These are phyloP conservation scores for Umbelopsis sp. DNA, from an alignment of 192 early-diverging fungal species.

Conservation along the genomic window DNA sequence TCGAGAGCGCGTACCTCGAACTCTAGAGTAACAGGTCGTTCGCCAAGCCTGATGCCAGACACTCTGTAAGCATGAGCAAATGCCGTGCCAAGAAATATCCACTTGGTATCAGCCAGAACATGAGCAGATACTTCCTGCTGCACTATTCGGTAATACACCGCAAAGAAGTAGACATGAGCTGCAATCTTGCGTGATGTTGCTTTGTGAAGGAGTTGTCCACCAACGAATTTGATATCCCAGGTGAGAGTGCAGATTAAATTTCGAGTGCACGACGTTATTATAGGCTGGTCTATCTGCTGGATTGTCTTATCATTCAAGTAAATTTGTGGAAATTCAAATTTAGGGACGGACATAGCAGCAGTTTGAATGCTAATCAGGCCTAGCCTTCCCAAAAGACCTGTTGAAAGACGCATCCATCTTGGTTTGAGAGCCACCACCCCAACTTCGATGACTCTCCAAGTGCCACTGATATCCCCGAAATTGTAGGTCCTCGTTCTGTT, in stretches of 20 bases:
- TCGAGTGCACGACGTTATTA: background rate
- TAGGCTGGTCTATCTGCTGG: background rate
- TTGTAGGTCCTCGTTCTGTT: background rate
- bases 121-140: background rate
- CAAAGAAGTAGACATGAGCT: conserved; percentile 6
- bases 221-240: conserved; percentile 9
- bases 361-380: background rate
- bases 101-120: background rate
- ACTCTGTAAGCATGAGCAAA: conserved; percentile 13
- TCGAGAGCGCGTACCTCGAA: conserved; percentile 2
- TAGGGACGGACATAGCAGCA: background rate
- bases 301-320: background rate
- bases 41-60: background rate
- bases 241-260: background rate
- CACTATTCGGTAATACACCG: background rate
- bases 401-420: background rate
- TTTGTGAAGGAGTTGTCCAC: background rate
- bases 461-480: background rate
- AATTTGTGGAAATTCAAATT: conserved; percentile 2
- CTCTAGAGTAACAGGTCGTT: background rate
- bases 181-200: background rate
- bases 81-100: conserved; percentile 1
- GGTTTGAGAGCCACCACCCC: background rate
- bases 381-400: background rate
- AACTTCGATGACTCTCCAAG: conserved; percentile 7